Base-by-base conservation (phyloP, 441 rosid species). In the Erysimum pusillum region DNA sequence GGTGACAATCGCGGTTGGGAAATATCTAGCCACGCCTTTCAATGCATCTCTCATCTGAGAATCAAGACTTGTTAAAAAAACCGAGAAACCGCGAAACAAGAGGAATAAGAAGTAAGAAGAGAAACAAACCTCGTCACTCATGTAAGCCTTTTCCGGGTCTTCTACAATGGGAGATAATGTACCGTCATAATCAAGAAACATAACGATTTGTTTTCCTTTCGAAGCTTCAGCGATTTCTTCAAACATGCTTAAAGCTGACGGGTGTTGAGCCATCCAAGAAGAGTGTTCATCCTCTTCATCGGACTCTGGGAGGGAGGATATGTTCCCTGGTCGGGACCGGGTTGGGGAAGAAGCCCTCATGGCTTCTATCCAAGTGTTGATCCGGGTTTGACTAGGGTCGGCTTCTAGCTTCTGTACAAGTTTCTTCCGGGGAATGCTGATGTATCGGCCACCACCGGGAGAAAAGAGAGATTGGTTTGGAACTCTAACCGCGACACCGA, bases 111-210 rank as follows among this genome's bases (percentile, higher is more conserved):
- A 57, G 22, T 34, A 31, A 51, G 31, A 42, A 54, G 7, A 35
- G 41, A 56, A 32, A 41, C 60, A 75, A 51, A 87, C 93, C 86
- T 83, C 86, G 6, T 49, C 41, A 32, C 85, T 70, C 86, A 88
- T 88, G 83, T 82, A 79, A 76, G 93, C 91, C 15, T 42, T 81
- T 13, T 89, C 93, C 4, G 93, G 93, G 60, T 89, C 83, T 70
- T 75, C 85, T 2, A 89, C 91, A 39, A 87, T 89, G 9, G 89
- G 91, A 0, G 93, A 83, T 45, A 89, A 85, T 11, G 93, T 89
- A n/a, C 93, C 93, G 53, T 89, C 93, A 20, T 87, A 89, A 69
- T 89, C 93, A 9, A 89, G 85, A 58, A 89, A 89, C 91, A 89
- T 85, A 4, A 87, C 86, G 20, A 89, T 74, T 45, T 85, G 83